A percentile compares a stretch with the other conserved stretches of the same genome.
Conservation (phyloP, 208 protist genomes). For the Balamuthia mandrillaris region DNA sequence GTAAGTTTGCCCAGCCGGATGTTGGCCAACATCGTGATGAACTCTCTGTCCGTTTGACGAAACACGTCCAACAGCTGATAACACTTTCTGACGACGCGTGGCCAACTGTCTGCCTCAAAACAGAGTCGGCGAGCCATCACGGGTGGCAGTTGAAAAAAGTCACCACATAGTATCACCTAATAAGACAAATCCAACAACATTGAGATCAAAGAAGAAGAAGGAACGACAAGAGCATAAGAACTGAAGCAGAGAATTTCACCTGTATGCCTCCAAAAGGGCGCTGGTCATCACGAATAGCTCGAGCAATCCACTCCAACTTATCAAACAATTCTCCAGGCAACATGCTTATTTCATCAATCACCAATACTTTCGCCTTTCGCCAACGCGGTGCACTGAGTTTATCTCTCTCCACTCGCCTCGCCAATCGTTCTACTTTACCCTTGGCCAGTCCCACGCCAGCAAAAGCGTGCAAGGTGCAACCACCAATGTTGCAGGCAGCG, state of each 20-base stretch:
- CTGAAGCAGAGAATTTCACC: too few species aligned
- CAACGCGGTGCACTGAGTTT: too few species aligned
- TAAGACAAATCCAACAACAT: not conserved
- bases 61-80: conserved; percentile 18
- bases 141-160: conserved; percentile 7
- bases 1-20: conserved; percentile 15
- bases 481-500: conserved; percentile 61
- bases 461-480: conserved; percentile 59
- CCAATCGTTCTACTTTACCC: not conserved
- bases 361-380: conserved; percentile 33
- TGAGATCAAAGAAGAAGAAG: not conserved
- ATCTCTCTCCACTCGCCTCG: not conserved
- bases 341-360: conserved; percentile 70
- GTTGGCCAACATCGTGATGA: conserved; percentile 2
- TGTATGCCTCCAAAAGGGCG: conserved; percentile 29
- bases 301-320: conserved; percentile 4
- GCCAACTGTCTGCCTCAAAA: conserved; percentile 14
- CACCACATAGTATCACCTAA: not conserved
- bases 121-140: conserved; percentile 16
- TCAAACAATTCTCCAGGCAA: conserved; percentile 24
- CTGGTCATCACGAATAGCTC: not conserved
- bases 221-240: not conserved
- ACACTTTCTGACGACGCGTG: not conserved
- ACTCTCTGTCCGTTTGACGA: conserved; percentile 6
- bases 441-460: conserved; percentile 47